Base-by-base conservation (phyloP, 768 basidiomycete species). In the Boletus subparvulus region DNA sequence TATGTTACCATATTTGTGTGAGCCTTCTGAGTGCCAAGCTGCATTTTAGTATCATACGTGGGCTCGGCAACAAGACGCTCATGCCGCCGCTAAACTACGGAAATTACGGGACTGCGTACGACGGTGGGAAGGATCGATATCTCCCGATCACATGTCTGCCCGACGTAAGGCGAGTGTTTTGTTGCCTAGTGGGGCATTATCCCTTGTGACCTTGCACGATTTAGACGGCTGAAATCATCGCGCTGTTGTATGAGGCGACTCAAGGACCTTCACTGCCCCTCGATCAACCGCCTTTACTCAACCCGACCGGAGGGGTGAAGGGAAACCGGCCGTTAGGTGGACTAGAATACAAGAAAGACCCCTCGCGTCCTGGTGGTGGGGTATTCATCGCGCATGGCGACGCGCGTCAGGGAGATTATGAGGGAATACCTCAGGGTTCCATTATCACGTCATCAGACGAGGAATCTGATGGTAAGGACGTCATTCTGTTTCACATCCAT, bases 81-180 rank as follows among this genome's bases (percentile, higher is more conserved):
- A 84, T 7, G 92, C 94, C 6, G 83, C 86, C 53, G 77, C 78
- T 17, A 88, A 88, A 62, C 77, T 98, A 52, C 84, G 83, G 63
- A 86, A 88, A 70, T 75, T 97, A 51, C 85, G 89, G 24, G 93
- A 96, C 69, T 90, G 88, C 53, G 87, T 94, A 14, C 79, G 86
- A 56, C 79, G 88, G 57, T 98, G 94, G 94, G 95, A 96, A 71
- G 83, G 79, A 52, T 82, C 90, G 1, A 81, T 94, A 56, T 90
- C 88, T 56, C 88, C 90, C 47, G 94, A 97, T 62, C 94, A 98
- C 74, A 95, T 95, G 92, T 92, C 90, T 41, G 87, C 90, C 19
- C 83, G 94, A 74, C 85, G 94, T 61, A 96, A 96, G 87, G 92
- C 78, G 59, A 62, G 80, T 74, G 44, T 9, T 45, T 17, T 17